phyloP scores from a whole-genome alignment of 2,329 filamentous ascomycete species.

The Aspergillus niger region DNA sequence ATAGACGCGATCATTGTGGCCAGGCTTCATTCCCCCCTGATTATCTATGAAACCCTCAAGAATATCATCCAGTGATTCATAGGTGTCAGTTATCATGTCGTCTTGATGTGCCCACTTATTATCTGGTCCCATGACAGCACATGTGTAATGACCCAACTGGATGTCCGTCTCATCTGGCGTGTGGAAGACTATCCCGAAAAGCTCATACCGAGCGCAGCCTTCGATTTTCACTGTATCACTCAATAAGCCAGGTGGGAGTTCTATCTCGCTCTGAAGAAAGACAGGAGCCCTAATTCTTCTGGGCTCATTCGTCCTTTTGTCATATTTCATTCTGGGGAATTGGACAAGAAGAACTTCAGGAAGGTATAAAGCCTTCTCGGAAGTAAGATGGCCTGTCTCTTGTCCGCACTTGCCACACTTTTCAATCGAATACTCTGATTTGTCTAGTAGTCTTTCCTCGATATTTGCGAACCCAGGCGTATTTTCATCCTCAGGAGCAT shows the following conservation, averaged over 20 bases:
- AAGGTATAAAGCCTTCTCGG: conserved; percentile 10
- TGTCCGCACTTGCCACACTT: conserved; percentile 13
- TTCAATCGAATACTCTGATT: background rate
- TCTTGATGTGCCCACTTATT: conserved; percentile 22
- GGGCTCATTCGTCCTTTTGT: no score
- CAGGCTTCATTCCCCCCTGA: no score
- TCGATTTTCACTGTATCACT: background rate
- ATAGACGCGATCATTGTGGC: no score
- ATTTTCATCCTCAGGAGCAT: background rate
- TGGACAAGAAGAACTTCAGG: conserved; percentile 28
- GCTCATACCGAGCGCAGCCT: conserved; percentile 25
- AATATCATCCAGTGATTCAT: background rate
- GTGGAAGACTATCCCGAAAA: conserved; percentile 30
- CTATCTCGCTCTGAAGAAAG: background rate
- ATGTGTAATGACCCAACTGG: conserved; percentile 26
- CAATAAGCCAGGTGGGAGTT: conserved; percentile 10
- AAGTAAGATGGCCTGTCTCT: background rate
- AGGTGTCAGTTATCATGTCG: conserved; percentile 8
- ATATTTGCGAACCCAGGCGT: background rate
- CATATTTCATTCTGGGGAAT: no score
- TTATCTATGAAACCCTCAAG: background rate
- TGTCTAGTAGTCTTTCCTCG: background rate
- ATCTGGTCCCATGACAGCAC: conserved; percentile 23
- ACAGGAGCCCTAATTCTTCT: no score
- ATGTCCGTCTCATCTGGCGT: background rate